phyloP scores from a whole-genome alignment of 768 basidiomycete species.

The Sutorius australiensis region DNA sequence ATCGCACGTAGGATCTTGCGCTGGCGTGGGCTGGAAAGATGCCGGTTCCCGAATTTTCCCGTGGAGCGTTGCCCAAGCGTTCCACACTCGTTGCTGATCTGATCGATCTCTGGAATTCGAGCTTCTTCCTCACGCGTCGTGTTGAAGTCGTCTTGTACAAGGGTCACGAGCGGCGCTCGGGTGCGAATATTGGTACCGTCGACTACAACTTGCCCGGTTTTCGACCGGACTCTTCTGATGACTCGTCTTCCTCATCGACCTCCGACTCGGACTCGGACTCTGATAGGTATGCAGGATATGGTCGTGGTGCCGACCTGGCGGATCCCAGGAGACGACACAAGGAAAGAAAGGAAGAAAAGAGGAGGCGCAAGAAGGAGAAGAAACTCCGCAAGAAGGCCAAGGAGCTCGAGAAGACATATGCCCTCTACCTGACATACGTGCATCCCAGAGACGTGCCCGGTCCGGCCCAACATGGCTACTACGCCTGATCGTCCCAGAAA shows the following conservation, averaged over 20 bases:
- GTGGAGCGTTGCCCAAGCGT: conserved; percentile 51
- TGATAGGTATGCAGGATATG: conserved; percentile 44
- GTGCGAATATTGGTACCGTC: conserved; percentile 48
- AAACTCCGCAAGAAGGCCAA: conserved; percentile 55
- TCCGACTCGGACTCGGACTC: conserved; percentile 42
- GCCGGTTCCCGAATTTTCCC: conserved; percentile 52
- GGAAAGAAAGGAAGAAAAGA: conserved; percentile 58
- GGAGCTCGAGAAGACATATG: conserved; percentile 59
- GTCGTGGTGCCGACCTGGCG: conserved; percentile 41
- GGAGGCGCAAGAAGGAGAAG: conserved; percentile 60
- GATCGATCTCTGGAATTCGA: conserved; percentile 74
- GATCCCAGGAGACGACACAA: conserved; percentile 52
- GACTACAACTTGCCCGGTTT: conserved; percentile 53
- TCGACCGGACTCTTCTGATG: conserved; percentile 40
- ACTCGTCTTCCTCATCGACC: conserved; percentile 37
- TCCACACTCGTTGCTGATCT: conserved; percentile 64
- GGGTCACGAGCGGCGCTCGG: conserved; percentile 75
- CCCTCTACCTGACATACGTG: conserved; percentile 58
- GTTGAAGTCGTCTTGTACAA: conserved; percentile 81
- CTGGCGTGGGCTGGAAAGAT: conserved; percentile 76
- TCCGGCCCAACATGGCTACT: conserved; percentile 26
- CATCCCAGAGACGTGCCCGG: conserved; percentile 31
- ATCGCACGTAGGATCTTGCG: conserved; percentile 53
- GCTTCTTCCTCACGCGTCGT: conserved; percentile 70
- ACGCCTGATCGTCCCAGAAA: conserved; percentile 12